Evolutionary conservation across 768 basidiomycete genomes (phyloP).

Genomic region (Podaxis carcinomalis): DNA sequence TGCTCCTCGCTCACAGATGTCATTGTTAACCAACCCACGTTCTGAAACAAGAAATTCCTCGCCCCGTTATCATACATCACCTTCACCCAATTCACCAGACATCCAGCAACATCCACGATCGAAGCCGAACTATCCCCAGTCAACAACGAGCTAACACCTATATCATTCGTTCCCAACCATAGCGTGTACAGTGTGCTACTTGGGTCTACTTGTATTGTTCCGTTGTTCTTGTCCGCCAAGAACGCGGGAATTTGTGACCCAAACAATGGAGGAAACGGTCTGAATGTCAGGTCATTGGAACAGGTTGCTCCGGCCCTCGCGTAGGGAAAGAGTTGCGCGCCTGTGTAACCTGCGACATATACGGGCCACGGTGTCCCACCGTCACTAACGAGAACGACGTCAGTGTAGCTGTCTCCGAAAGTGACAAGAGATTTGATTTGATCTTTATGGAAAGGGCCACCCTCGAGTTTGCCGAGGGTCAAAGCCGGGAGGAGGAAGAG

Average conservation of each 20-base stretch:
- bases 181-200: conserved; percentile 56
- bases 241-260: conserved; percentile 55
- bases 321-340: conserved; percentile 50
- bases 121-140: conserved; percentile 51
- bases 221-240: conserved; percentile 37
- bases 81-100: conserved; percentile 59
- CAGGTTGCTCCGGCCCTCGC: conserved; percentile 63
- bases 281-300: conserved; percentile 55
- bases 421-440: conserved; percentile 64
- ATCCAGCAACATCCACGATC: conserved; percentile 51
- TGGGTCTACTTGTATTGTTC: conserved; percentile 33
- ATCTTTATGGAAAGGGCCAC: conserved; percentile 17
- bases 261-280: conserved; percentile 56
- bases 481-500: neutral
- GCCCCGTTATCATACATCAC: conserved; percentile 54
- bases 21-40: neutral
- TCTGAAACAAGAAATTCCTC: conserved; percentile 65
- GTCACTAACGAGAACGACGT: conserved; percentile 35
- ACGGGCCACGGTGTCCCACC: conserved; percentile 56
- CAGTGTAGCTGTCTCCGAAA: conserved; percentile 67
- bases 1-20: neutral
- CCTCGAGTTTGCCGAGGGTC: neutral
- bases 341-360: conserved; percentile 52
- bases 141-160: conserved; percentile 50
- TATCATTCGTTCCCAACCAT: conserved; percentile 69